Evolutionary conservation across 164 flowering plant species (phyloP).

Genomic region (Nymphaea thermarum): DNA sequence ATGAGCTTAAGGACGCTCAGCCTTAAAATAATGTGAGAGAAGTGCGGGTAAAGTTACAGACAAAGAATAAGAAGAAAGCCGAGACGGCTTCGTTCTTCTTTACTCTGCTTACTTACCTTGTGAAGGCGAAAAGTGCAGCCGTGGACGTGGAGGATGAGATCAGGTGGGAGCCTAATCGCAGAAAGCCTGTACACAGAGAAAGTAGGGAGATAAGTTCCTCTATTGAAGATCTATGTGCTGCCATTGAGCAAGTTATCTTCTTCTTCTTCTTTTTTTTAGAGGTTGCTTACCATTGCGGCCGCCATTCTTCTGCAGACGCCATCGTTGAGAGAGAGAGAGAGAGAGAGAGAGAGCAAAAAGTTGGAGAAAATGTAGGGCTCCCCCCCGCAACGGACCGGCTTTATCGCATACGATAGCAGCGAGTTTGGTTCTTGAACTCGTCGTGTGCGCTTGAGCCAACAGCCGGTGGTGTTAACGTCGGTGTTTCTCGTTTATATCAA

Average conservation of each 20-base stretch:
- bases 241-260: too few relatives aligned
- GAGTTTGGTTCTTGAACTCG: too few relatives aligned
- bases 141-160: constrained; percentile 7
- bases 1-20: neutral
- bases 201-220: neutral
- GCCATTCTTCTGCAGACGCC: neutral
- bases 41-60: neutral
- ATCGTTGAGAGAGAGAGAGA: neutral
- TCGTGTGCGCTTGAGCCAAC: too few relatives aligned
- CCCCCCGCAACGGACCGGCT: too few relatives aligned
- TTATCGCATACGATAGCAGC: too few relatives aligned
- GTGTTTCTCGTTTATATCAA: too few relatives aligned
- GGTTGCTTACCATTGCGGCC: neutral
- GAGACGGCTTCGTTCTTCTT: too few relatives aligned
- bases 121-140: constrained; percentile 5
- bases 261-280: too few relatives aligned
- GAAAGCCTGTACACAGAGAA: constrained; percentile 3
- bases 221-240: too few relatives aligned
- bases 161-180: constrained; percentile 3
- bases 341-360: neutral
- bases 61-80: neutral
- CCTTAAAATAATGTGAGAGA: neutral
- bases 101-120: constrained; percentile 2
- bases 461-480: too few relatives aligned
- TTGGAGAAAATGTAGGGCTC: too few relatives aligned